Evolutionary conservation across 768 basidiomycete species (phyloP), one percentile per base, ranked within the genome.

Genomic region (Russula emetica): DNA sequence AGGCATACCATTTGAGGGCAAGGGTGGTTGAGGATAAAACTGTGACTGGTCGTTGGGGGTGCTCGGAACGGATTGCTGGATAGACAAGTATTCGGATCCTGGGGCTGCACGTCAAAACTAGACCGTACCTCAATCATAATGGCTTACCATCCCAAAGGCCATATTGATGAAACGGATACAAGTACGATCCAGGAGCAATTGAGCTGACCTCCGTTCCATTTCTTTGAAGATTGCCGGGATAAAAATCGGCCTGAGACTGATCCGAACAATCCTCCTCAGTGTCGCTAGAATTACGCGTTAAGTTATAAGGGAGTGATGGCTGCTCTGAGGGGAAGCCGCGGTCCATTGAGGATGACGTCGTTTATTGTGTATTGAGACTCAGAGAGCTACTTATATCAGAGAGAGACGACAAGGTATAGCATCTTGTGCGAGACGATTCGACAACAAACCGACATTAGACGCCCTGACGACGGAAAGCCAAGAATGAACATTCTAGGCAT

Each of bases 351-450:
- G 20, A 38, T 24, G 24, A 36, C 16, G 24, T 11, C 5, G 11
- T 50, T 45, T 58, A 22, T 22, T 26, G 10, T n/a, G 9, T 5
- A 26, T 38, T 26, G 0, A 16, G 3, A 11, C 34, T 28, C 22
- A 51, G 36, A 59, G 36, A 36, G 34, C 34, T 20, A 49, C 47
- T 59, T 59, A 38, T 59, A 59, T 38, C 20, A 5, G 30, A 51
- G 38, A 13, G 11, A 36, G 18, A 38, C 28, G 18, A 30, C 42
- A 45, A 32, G 30, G 44, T 30, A 45, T 30, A 32, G 56, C 30
- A 32, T 32, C 30, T 30, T 45, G 28, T 3, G 44, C 10, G 20
- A 4, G n/a, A 32, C 42, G n/a, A 57, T 18, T 42, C 24, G 38
- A n/a, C 38, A 8, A 26, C 32, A 57, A 30, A 24, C n/a, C 44